Evolutionary conservation across 1,284 basidiomycete genomes (phyloP).

Genomic region (Apiotrichum gamsii): DNA sequence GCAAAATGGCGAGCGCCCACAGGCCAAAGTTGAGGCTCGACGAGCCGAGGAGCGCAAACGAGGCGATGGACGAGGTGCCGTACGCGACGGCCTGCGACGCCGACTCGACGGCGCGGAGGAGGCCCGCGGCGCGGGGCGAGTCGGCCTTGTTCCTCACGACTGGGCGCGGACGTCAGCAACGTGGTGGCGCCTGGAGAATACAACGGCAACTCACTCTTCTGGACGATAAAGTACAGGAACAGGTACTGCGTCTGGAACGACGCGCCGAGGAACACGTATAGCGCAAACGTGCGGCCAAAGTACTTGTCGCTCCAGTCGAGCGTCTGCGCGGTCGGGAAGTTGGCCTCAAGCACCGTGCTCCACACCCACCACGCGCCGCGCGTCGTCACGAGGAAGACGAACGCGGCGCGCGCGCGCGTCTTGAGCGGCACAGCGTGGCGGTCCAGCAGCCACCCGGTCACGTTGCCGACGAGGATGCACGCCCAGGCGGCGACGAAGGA

Average conservation of each 20-base stretch:
- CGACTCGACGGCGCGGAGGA: too few relatives aligned
- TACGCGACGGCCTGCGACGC: conserved; percentile 7
- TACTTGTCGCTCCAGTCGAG: conserved; percentile 5
- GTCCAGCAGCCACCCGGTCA: conserved; percentile 4
- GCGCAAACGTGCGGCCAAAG: conserved; percentile 9
- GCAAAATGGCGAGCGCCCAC: conserved; percentile 5
- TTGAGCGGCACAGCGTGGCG: background rate
- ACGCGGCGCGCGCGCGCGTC: background rate
- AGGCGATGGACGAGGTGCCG: background rate
- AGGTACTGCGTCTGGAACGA: conserved; percentile 7
- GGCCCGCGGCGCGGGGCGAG: too few relatives aligned
- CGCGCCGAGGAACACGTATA: conserved; percentile 9
- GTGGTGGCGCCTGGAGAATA: too few relatives aligned
- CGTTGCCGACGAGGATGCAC: conserved; percentile 5
- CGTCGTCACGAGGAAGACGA: conserved; percentile 2
- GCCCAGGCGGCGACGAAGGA: conserved; percentile 1
- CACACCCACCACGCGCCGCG: conserved; percentile 12
- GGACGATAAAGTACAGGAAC: conserved; percentile 9
- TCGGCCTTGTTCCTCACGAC: too few relatives aligned
- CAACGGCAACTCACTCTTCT: background rate
- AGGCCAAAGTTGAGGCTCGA: conserved; percentile 7
- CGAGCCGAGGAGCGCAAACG: conserved; percentile 2
- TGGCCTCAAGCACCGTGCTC: conserved; percentile 3
- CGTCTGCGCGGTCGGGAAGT: background rate
- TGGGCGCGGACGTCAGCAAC: too few relatives aligned